Percentiles rank a stretch among this genome's conserved stretches.
phyloP scores from a whole-genome alignment of 2,329 filamentous ascomycete species.

The Alternaria infectoria region DNA sequence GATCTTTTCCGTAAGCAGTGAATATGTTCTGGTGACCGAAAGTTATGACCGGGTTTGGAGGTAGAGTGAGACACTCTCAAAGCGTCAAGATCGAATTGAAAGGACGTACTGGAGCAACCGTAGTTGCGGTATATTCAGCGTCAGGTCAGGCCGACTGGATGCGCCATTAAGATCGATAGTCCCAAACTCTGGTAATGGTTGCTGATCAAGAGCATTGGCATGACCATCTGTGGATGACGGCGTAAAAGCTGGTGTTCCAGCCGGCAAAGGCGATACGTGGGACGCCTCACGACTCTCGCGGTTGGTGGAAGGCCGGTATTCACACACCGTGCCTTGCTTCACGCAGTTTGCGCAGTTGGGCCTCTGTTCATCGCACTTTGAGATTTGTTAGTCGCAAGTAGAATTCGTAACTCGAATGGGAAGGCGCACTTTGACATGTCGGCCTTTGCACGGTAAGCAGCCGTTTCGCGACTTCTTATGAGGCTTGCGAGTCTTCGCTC shows the following conservation, averaged over 20 bases:
- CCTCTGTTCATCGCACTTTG: slow-evolving; percentile 41
- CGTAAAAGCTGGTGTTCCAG: slow-evolving; percentile 15
- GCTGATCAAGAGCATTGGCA: slow-evolving; percentile 3
- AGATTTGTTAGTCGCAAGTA: slow-evolving; percentile 14
- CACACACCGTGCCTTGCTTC: slow-evolving; percentile 38
- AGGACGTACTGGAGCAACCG: slow-evolving; percentile 35
- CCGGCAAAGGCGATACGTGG: slow-evolving; percentile 22
- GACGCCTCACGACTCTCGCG: slow-evolving; percentile 24
- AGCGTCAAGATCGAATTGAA: background rate
- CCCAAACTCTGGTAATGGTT: background rate
- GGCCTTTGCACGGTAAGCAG: slow-evolving; percentile 37
- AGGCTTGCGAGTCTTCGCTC: slow-evolving; percentile 33
- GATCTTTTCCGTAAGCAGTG: background rate
- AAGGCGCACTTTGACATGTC: slow-evolving; percentile 37
- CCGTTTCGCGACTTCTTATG: slow-evolving; percentile 41
- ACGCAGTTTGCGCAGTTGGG: slow-evolving; percentile 41
- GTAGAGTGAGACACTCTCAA: background rate
- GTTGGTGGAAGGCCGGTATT: slow-evolving; percentile 29
- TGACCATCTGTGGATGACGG: slow-evolving; percentile 23
- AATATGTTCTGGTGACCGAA: background rate
- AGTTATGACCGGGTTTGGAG: background rate
- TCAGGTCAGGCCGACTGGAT: background rate
- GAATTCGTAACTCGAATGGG: background rate
- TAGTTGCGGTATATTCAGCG: slow-evolving; percentile 31
- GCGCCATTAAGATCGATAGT: background rate